These are phyloP conservation scores for Earliella scabrosa DNA, from an alignment of 1,284 basidiomycete species.

Conservation along the genomic window DNA sequence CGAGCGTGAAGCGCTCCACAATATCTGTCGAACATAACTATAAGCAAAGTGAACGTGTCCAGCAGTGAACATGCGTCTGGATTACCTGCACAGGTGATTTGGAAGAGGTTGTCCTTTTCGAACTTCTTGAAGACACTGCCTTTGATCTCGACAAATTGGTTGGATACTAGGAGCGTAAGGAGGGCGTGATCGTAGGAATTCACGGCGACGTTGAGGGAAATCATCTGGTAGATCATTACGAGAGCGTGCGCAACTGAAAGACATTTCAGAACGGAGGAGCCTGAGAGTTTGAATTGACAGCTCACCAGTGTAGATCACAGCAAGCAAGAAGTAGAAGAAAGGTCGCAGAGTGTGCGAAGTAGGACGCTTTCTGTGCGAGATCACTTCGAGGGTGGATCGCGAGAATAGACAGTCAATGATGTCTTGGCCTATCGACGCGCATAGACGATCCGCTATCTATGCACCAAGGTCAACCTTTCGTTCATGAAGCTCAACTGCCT, in stretches of 20 bases:
- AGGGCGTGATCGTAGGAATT: conserved; percentile 98
- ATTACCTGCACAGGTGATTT: conserved; percentile 93
- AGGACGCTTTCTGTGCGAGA: conserved; percentile 66
- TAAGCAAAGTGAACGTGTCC: too few relatives aligned
- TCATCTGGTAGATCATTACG: conserved; percentile 97
- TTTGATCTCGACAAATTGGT: conserved; percentile 99
- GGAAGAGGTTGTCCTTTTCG: conserved; percentile 99
- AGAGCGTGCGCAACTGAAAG: conserved; percentile 82
- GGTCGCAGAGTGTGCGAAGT: conserved; percentile 75
- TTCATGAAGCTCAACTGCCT: conserved; percentile 7
- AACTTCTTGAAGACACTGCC: conserved; percentile 99
- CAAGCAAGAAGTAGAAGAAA: conserved; percentile 84
- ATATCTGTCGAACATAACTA: conserved; percentile 67
- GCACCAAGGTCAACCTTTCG: background rate
- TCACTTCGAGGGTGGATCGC: conserved; percentile 81
- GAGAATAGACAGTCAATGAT: conserved; percentile 97
- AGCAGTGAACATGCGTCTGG: too few relatives aligned
- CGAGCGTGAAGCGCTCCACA: conserved; percentile 95
- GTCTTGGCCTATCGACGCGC: conserved; percentile 97
- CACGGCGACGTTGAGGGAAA: conserved; percentile 96
- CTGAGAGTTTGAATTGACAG: conserved; percentile 6
- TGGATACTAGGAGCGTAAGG: conserved; percentile 92
- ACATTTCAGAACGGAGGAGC: too few relatives aligned
- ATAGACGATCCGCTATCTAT: conserved; percentile 94
- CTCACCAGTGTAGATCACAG: conserved; percentile 85